These are phyloP conservation scores for Candida sakaeoensis DNA, from an alignment of 805 yeast species.

Conservation along the genomic window DNA sequence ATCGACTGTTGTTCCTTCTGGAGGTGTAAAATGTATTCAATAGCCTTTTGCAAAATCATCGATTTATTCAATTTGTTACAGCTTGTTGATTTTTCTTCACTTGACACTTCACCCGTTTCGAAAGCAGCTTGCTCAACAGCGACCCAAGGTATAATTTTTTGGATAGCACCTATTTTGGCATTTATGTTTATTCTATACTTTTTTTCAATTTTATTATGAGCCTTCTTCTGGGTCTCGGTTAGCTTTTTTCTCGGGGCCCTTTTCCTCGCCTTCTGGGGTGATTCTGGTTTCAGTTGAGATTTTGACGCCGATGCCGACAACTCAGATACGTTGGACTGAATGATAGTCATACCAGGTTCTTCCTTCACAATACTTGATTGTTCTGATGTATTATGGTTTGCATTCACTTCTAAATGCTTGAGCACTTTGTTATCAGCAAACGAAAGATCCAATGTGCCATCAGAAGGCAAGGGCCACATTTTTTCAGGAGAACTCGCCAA, in stretches of 20 bases:
- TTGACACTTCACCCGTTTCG: slow-evolving; percentile 33
- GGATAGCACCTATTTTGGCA: slow-evolving; percentile 65
- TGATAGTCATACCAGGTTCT: neutral
- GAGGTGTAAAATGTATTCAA: slow-evolving; percentile 52
- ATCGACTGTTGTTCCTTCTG: slow-evolving; percentile 46
- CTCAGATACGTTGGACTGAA: neutral
- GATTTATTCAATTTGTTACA: slow-evolving; percentile 53
- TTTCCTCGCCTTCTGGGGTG: slow-evolving; percentile 17
- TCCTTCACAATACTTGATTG: neutral
- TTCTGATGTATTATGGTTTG: no score
- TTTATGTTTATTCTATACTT: slow-evolving; percentile 69
- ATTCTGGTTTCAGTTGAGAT: slow-evolving; percentile 2
- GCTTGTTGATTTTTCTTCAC: slow-evolving; percentile 10
- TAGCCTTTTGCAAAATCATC: slow-evolving; percentile 66
- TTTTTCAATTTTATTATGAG: slow-evolving; percentile 71
- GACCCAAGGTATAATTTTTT: slow-evolving; percentile 65
- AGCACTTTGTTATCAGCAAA: neutral
- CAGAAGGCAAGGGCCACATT: slow-evolving; percentile 4
- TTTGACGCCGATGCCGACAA: slow-evolving; percentile 2
- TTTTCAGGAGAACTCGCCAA: slow-evolving; percentile 13
- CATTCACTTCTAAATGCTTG: neutral
- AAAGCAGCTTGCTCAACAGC: slow-evolving; percentile 60
- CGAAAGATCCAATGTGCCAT: neutral
- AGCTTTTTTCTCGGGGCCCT: slow-evolving; percentile 54
- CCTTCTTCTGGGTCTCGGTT: slow-evolving; percentile 59